These are phyloP conservation scores for Myxozyma sirexii DNA, from an alignment of 805 yeast genomes.

Conservation along the genomic window DNA sequence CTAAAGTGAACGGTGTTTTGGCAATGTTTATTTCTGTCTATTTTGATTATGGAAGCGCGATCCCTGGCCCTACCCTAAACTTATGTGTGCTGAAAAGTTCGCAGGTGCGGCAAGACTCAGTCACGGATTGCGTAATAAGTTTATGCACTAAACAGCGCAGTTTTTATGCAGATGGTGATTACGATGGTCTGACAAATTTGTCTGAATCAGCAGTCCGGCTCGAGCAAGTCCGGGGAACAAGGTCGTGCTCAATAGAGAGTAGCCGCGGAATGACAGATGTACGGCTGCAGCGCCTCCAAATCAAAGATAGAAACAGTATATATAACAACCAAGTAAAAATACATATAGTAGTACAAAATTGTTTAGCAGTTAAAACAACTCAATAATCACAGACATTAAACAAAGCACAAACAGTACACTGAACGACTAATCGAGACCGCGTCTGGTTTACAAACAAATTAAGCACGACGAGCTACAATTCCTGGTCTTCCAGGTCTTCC, in stretches of 20 bases:
- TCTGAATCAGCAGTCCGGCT: too few species aligned
- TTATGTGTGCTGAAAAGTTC: neutral
- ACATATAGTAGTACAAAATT: slow-evolving; percentile 1
- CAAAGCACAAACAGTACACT: neutral
- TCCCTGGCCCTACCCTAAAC: neutral
- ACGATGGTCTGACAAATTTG: neutral
- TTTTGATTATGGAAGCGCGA: neutral
- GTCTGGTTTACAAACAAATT: neutral
- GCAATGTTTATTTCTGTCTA: neutral
- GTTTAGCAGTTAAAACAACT: too few species aligned
- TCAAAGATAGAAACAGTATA: too few species aligned
- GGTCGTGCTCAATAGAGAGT: too few species aligned
- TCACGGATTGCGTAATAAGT: neutral
- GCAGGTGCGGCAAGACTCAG: neutral
- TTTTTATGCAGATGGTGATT: neutral
- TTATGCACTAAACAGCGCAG: neutral
- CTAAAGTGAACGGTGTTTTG: neutral
- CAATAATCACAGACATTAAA: neutral
- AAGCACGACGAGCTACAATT: too few species aligned
- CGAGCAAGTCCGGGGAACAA: too few species aligned
- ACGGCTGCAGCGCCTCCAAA: too few species aligned
- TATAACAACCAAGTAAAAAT: slow-evolving; percentile 4
- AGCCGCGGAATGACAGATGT: too few species aligned
- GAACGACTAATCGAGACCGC: neutral
- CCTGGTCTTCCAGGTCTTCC: too few species aligned